Base-by-base conservation (phyloP, 768 basidiomycete species). In the Leccinum subtestaceum region DNA sequence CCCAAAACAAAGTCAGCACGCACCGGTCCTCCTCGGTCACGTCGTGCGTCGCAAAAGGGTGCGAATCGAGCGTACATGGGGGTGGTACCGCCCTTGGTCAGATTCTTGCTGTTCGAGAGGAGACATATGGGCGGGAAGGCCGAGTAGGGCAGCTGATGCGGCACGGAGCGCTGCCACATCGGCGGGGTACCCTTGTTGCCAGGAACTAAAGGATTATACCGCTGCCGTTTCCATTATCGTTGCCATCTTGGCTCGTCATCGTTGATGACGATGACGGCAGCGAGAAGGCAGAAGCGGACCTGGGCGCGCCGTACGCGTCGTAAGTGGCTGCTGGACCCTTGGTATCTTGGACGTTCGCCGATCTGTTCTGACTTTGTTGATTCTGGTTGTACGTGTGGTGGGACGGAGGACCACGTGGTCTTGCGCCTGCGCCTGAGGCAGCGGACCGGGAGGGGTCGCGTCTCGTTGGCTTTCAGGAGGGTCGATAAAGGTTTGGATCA, bases 11-110 rank as follows among this genome's bases (percentile, higher is more conserved):
- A 17, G n/a, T 1, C 7, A 15, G 17, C 5, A 57, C 65, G 21
- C 13, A 80, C 77, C 74, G 72, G 65, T 85, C 84, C 15, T 67
- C 72, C 67, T 84, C 77, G 0, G 53, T 62, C 7, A 85, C 68
- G 63, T 84, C 82, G 67, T 81, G 80, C 48, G 77, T 71, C 21
- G 66, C 63, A 63, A 85, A 85, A 25, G 83, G 83, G 63, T 84
- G 84, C 10, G 75, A 76, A 17, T 61, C 58, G 6, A 65, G 29
- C 29, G 60, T 54, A 4, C 77, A 73, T 3, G 78, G 77, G 1
- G 83, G 84, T 0, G 77, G 74, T 6, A 76, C 36, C 13, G 64
- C 60, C 82, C 11, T 69, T 66, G 36, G 68, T 67, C 45, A 85
- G 54, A 1, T 60, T 53, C 3, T 64, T 49, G 25, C 32, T 15